Evolutionary conservation across 2,329 filamentous ascomycete species (phyloP).

Genomic region (Allantophomopsis cytisporea): DNA sequence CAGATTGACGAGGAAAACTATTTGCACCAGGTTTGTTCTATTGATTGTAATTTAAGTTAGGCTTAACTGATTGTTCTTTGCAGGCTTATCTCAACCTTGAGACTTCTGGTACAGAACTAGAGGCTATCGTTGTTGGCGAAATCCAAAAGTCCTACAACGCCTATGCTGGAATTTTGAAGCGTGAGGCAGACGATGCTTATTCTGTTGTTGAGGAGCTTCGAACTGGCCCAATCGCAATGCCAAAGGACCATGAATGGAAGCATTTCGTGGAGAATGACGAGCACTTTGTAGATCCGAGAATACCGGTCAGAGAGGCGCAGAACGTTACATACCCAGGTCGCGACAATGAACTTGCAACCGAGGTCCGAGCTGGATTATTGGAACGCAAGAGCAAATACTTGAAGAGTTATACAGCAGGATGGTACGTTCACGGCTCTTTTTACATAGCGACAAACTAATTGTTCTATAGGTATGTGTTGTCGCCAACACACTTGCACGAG

Average conservation of each 20-base stretch:
- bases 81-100: conserved; percentile 92
- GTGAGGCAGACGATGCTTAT: conserved; percentile 75
- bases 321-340: conserved; percentile 87
- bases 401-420: conserved; percentile 75
- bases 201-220: conserved; percentile 69
- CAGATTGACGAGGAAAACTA: conserved; percentile 98
- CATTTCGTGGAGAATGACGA: conserved; percentile 68
- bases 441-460: conserved; percentile 9
- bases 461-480: conserved; percentile 70
- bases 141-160: conserved; percentile 97
- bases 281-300: conserved; percentile 73
- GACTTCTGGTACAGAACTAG: conserved; percentile 83
- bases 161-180: conserved; percentile 80
- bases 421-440: conserved; percentile 1
- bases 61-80: not conserved
- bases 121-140: conserved; percentile 92
- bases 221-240: conserved; percentile 78
- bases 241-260: conserved; percentile 82
- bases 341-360: conserved; percentile 63
- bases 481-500: conserved; percentile 92
- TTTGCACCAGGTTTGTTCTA: conserved; percentile 56
- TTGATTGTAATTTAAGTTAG: no score
- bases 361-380: conserved; percentile 80
- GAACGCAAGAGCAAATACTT: conserved; percentile 98
- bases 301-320: conserved; percentile 65